Percentiles rank a stretch among this genome's conserved stretches.
Evolutionary conservation across 306 rosid genomes (phyloP).

Genomic region (Datisca glomerata): DNA sequence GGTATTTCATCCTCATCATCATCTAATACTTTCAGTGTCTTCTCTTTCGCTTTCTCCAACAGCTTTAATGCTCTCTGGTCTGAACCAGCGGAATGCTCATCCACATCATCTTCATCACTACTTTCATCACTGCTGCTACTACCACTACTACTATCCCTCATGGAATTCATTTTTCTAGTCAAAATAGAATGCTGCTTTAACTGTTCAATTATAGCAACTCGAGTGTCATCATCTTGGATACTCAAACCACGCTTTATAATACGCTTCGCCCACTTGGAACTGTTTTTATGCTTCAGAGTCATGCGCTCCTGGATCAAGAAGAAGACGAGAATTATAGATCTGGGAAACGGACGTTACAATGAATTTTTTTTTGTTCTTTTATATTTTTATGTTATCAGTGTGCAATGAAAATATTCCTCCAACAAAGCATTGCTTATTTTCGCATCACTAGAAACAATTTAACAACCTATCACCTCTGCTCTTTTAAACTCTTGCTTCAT

Average conservation of each 20-base stretch:
- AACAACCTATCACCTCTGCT: conserved; percentile 60
- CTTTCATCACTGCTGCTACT: conserved; percentile 46
- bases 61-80: conserved; percentile 43
- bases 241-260: conserved; percentile 52
- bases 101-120: conserved; percentile 49
- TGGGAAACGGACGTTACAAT: too few species aligned
- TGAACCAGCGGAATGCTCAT: conserved; percentile 30
- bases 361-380: too few species aligned
- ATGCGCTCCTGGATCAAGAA: conserved; percentile 58
- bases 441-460: too few species aligned
- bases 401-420: neutral
- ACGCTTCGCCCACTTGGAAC: conserved; percentile 63
- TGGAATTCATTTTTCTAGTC: conserved; percentile 70
- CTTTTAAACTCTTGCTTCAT: conserved; percentile 64
- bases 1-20: conserved; percentile 70
- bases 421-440: too few species aligned
- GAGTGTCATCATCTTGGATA: conserved; percentile 86
- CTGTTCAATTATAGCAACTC: conserved; percentile 72
- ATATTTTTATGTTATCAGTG: too few species aligned
- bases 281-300: conserved; percentile 69
- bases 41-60: conserved; percentile 59
- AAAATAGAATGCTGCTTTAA: conserved; percentile 48
- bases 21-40: conserved; percentile 45
- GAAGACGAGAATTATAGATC: too few species aligned
- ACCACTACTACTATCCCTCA: conserved; percentile 60